Base-by-base conservation (phyloP, 1,284 basidiomycete species). In the Ustilago crameri region DNA sequence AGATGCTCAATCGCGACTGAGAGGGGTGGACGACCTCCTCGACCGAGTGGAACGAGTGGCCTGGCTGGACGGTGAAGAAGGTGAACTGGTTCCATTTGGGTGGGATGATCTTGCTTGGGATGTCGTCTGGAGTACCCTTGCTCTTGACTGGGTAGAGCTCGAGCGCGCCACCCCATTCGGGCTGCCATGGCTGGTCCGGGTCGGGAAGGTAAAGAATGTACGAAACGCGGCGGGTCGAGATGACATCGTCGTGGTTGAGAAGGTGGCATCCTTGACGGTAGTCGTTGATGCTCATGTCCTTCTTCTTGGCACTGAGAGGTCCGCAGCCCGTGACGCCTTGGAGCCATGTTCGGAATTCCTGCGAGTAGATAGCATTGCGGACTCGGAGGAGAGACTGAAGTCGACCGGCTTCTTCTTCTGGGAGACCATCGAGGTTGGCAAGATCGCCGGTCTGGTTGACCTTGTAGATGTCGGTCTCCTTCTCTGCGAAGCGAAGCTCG, bases 381-480 rank as follows among this genome's bases (percentile, higher is more conserved):
- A 98, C 89, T 38, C 87, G 85, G 63, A 93, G 89, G 8, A 83
- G 61, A 32, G 56, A 53, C 38, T 74, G 67, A n/a, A 83, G 71
- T 32, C 80, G 66, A 9, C 66, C 63, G 12, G 73, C 79, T 54
- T 83, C 81, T 27, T 72, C 64, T 12, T 53, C 66, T 0, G 78
- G 53, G 52, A 98, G 90, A 77, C 90, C 94, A 66, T 91, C 91
- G 37, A 95, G 87, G 43, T 96, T 98, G 12, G 94, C 92, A 23
- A 98, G 89, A 85, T 98, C 95, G 66, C 95, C 95, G 0, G 95
- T 97, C 86, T 98, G 95, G 84, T 95, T 92, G 76, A 98, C 92
- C 88, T 94, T 95, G 89, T 98, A 98, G 75, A 98, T 98, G 82
- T 98, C 95, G 7, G 95, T 98, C 87, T 98, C 93, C 86, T 97